A percentile compares a stretch with the other conserved stretches of the same genome.
Evolutionary conservation across 2,329 filamentous ascomycete genomes (phyloP).

Genomic region (Phoma sp.): DNA sequence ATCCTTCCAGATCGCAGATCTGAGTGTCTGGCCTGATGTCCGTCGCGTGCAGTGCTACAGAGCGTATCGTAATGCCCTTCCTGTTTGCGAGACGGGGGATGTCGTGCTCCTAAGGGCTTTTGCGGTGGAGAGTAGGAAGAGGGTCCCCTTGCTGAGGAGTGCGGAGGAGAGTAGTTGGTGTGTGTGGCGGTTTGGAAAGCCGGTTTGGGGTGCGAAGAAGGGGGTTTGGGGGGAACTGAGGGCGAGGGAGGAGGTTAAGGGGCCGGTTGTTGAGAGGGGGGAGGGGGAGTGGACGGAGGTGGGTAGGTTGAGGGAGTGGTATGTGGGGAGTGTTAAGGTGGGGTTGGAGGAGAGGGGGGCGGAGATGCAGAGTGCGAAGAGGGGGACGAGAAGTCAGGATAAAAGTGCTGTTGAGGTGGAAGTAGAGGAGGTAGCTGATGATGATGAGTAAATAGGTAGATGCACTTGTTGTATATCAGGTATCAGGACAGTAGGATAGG

Average conservation of each 20-base stretch:
- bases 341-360: constrained; percentile 24
- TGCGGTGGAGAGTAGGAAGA: constrained; percentile 51
- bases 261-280: constrained; percentile 56
- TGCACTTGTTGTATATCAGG: not conserved
- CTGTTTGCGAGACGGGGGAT: constrained; percentile 52
- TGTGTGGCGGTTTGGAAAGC: constrained; percentile 53
- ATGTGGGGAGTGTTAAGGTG: constrained; percentile 23
- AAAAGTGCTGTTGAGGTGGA: no score
- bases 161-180: constrained; percentile 56
- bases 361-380: not conserved
- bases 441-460: no score
- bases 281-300: constrained; percentile 55
- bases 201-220: constrained; percentile 36
- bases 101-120: constrained; percentile 55
- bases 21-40: constrained; percentile 34
- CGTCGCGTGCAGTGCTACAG: constrained; percentile 54
- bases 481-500: not conserved
- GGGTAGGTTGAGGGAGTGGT: constrained; percentile 53
- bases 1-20: constrained; percentile 51
- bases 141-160: constrained; percentile 47
- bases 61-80: constrained; percentile 52
- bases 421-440: not conserved
- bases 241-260: constrained; percentile 53
- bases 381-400: not conserved
- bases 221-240: constrained; percentile 38